These are phyloP conservation scores for Raddia distichophylla DNA, from an alignment of 176 grass and related monocot species.

Conservation along the genomic window DNA sequence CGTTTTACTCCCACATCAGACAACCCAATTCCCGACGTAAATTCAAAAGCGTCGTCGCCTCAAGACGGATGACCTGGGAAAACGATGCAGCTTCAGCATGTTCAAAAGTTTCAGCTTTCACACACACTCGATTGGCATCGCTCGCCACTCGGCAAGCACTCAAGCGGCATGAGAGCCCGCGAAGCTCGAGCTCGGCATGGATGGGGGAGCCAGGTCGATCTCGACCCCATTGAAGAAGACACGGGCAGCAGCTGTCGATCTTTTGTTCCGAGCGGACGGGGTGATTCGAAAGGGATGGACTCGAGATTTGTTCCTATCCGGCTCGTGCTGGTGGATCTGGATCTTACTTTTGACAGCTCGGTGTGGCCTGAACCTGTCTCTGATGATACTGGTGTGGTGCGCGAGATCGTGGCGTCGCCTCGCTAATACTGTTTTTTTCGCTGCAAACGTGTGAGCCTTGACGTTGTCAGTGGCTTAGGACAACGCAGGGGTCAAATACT, in stretches of 20 bases:
- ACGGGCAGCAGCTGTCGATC: conserved; percentile 43
- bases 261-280: conserved; percentile 42
- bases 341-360: conserved; percentile 37
- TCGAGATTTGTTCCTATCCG: conserved; percentile 43
- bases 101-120: too few species aligned
- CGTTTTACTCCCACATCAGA: too few species aligned
- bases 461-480: background rate
- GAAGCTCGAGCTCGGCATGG: background rate
- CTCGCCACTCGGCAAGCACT: background rate
- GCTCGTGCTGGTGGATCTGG: conserved; percentile 33
- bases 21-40: too few species aligned
- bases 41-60: too few species aligned
- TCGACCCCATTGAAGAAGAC: conserved; percentile 8
- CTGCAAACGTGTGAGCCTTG: conserved; percentile 7
- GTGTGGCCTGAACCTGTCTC: conserved; percentile 26
- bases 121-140: background rate
- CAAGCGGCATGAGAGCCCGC: too few species aligned
- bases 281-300: conserved; percentile 21
- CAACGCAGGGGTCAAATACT: conserved; percentile 6
- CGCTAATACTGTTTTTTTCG: background rate
- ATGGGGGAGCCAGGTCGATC: background rate
- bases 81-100: too few species aligned
- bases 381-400: background rate
- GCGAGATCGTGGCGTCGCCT: background rate
- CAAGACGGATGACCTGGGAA: too few species aligned